phyloP scores from a whole-genome alignment of 345 rosid species.

The Rhodamnia rubescens region DNA sequence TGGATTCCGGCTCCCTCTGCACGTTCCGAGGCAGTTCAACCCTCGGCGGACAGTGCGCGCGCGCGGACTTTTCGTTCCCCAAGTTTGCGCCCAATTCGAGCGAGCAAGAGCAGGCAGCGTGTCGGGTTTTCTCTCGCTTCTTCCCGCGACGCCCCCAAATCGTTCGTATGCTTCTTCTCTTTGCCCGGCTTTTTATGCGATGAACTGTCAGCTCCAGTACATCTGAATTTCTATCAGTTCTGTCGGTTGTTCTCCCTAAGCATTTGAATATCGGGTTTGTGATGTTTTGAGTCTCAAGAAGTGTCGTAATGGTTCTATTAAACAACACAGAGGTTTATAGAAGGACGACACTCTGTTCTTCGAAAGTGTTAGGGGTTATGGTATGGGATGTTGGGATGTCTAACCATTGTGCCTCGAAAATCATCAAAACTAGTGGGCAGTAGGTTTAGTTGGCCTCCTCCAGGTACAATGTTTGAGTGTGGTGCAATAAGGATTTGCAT shows the following conservation, averaged over 20 bases:
- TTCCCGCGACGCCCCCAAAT: neutral
- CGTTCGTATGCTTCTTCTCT: neutral
- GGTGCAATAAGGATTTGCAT: neutral
- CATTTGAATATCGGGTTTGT: neutral
- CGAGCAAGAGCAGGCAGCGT: neutral
- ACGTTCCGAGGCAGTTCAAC: neutral
- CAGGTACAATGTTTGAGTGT: neutral
- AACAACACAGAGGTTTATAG: neutral
- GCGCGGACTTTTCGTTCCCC: neutral
- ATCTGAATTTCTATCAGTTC: neutral
- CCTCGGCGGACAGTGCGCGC: neutral
- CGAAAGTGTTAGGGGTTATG: neutral
- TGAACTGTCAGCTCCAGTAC: neutral
- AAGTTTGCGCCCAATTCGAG: neutral
- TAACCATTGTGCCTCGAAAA: neutral
- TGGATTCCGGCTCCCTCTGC: neutral
- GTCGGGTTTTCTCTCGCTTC: neutral
- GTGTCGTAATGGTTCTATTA: neutral
- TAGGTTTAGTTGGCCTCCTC: neutral
- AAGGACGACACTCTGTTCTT: neutral
- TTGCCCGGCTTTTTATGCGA: neutral
- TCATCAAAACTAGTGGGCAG: neutral
- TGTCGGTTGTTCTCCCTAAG: neutral
- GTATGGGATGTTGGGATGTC: neutral
- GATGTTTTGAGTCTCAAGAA: neutral